Evolutionary conservation across 2,329 filamentous ascomycete genomes (phyloP), one percentile per base, ranked within the genome.

Genomic region (Conoideocrella luteorostrata): DNA sequence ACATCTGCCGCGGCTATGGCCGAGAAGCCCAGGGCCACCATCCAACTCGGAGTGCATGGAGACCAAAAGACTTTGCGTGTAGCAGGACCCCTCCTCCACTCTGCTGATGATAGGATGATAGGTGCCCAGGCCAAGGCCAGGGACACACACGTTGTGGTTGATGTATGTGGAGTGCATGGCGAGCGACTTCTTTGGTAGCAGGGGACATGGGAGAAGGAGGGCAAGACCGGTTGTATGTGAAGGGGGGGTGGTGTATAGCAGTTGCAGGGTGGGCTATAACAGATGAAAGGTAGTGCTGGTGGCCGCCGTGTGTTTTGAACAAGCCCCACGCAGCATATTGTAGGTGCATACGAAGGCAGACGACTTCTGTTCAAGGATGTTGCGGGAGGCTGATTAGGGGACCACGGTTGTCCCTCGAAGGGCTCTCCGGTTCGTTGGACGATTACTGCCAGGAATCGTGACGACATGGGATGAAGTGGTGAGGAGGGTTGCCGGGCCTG

Each of bases 261-360:
- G 48, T 52, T 51, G 50, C 54, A 54, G 51, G 58, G 57, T 56
- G 45, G 50, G 50, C 48, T 56, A 58, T 60, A 60, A 49, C 49
- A 53, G 55, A 45, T 41, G 18, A 44, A 35, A 20, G 34, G n/a
- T n/a, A n/a, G n/a, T n/a, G n/a, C n/a, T n/a, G n/a, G n/a, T n/a
- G n/a, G n/a, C n/a, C n/a, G n/a, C n/a, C 20, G 22, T 24, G 7
- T 29, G 18, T 13, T 5, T 11, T 10, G 13, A 9, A 26, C 15
- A 29, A 29, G 20, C 15, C 12, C 24, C 15, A 30, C 13, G 38
- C 36, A 22, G n/a, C n/a, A n/a, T n/a, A n/a, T n/a, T n/a, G n/a
- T n/a, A n/a, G n/a, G n/a, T n/a, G n/a, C n/a, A n/a, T n/a, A n/a
- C n/a, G n/a, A n/a, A n/a, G n/a, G n/a, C n/a, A n/a, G n/a, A n/a